Base-by-base conservation (phyloP, 805 yeast genomes). In the Lachancea waltii region DNA sequence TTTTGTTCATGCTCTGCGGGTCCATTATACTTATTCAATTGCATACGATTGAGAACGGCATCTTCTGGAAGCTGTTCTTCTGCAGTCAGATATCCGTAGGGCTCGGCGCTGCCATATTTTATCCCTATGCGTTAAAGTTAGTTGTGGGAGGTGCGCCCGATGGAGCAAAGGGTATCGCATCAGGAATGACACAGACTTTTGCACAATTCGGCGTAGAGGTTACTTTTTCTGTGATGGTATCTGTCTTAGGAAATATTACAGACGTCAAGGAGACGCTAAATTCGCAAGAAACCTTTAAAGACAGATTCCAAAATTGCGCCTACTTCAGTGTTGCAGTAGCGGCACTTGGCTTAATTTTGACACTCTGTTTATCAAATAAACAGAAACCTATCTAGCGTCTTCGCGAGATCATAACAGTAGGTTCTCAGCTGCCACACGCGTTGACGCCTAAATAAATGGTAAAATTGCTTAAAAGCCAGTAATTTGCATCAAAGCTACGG, bases 131-230 rank as follows among this genome's bases (percentile, higher is more conserved):
- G 35, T 38, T 59, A 26, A 60, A 53, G 22, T 53, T 60, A 3
- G 47, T 65, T 7, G 49, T 56, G 42, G 30, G 53, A 30, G 34
- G 55, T 15, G 58, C 70, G 7, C 72, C 73, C 0, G 31, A 48
- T 4, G 61, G 63, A 35, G 42, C 63, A 11, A 70, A 67, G 36
- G 72, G 69, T 13, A 59, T 63, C 20, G 65, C 67, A 2, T 41
- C 63, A 5, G 72, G 68, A 1, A 44, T 66, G 5, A 50, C 56
- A 24, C 63, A 57, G 41, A 63, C 70, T 1, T 41, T 51, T 10
- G 60, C 59, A 1, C 71, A 67, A 46, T 39, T 65, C 19, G 65
- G 64, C 1, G 39, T 50, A 17, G 49, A 45, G 24, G 25, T 45
- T 21, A 34, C 49, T 2, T 40, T 45, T 21, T 45, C 49, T 7